Evolutionary conservation across 2,329 filamentous ascomycete species (phyloP).

Genomic region (Ambrosiella beaveri): DNA sequence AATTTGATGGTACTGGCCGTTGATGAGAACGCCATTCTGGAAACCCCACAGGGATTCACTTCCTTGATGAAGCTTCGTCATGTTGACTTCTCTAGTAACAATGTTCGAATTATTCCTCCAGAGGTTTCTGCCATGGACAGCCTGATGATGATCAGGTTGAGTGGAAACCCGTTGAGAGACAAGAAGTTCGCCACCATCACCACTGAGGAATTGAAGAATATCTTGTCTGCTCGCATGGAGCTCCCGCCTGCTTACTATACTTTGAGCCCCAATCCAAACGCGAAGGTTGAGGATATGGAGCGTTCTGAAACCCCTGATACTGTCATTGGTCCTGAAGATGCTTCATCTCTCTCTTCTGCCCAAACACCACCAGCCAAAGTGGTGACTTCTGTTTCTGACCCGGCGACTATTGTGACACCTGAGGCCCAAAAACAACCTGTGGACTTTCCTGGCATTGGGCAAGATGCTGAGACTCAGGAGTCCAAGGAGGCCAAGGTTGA

Average conservation of each 20-base stretch:
- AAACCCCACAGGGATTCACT: constrained; percentile 61
- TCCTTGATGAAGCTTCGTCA: constrained; percentile 50
- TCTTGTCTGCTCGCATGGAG: constrained; percentile 48
- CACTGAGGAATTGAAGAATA: constrained; percentile 65
- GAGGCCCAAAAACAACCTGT: not conserved
- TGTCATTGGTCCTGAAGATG: constrained; percentile 11
- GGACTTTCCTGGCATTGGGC: not conserved
- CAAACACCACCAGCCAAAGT: not conserved
- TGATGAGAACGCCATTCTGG: constrained; percentile 64
- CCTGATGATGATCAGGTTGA: constrained; percentile 56
- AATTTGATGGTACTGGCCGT: constrained; percentile 56
- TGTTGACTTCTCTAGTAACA: constrained; percentile 72
- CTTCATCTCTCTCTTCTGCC: not conserved
- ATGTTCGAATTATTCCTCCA: constrained; percentile 58
- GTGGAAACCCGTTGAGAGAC: constrained; percentile 79
- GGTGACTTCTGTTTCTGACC: not conserved
- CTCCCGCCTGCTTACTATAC: constrained; percentile 24
- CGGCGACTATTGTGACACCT: not conserved
- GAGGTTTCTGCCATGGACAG: constrained; percentile 65
- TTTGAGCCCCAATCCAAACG: not conserved
- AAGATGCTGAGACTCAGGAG: not conserved
- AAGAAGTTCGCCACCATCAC: constrained; percentile 69
- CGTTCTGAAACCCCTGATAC: constrained; percentile 12
- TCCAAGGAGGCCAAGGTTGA: not conserved
- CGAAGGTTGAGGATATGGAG: constrained; percentile 1